Conservation (phyloP, 2,329 filamentous ascomycete species). For the Cercospora sojina region DNA sequence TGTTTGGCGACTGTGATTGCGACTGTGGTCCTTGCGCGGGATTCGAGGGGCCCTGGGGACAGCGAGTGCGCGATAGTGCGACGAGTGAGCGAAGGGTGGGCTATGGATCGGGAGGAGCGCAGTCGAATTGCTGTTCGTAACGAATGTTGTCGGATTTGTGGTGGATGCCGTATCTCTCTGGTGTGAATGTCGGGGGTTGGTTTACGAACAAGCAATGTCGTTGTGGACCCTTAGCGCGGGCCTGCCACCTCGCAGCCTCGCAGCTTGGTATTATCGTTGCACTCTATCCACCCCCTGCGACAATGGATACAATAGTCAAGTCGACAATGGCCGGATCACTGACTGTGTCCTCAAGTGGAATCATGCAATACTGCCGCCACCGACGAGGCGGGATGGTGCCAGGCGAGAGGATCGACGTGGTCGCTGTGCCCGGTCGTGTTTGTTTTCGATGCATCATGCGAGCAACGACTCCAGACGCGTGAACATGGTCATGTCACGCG, state of each 20-base stretch:
- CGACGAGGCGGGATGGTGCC: background rate
- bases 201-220: background rate
- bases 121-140: background rate
- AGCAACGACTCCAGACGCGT: background rate
- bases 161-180: background rate
- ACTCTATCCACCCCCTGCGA: background rate
- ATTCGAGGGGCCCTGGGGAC: background rate
- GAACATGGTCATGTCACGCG: background rate
- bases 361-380: background rate
- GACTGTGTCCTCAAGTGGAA: background rate
- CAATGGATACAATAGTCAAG: background rate
- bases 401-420: background rate
- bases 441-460: background rate
- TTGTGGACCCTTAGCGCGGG: background rate
- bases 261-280: background rate
- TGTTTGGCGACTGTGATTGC: slow-evolving; percentile 7
- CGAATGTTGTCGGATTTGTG: background rate
- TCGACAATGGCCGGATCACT: background rate
- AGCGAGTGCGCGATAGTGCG: background rate
- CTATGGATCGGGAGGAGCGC: background rate
- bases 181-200: background rate
- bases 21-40: slow-evolving; percentile 8
- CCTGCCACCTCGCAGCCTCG: background rate
- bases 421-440: background rate
- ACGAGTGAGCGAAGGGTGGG: background rate